Conservation (phyloP, 768 basidiomycete genomes). For the Gloeostereum incarnatum region DNA sequence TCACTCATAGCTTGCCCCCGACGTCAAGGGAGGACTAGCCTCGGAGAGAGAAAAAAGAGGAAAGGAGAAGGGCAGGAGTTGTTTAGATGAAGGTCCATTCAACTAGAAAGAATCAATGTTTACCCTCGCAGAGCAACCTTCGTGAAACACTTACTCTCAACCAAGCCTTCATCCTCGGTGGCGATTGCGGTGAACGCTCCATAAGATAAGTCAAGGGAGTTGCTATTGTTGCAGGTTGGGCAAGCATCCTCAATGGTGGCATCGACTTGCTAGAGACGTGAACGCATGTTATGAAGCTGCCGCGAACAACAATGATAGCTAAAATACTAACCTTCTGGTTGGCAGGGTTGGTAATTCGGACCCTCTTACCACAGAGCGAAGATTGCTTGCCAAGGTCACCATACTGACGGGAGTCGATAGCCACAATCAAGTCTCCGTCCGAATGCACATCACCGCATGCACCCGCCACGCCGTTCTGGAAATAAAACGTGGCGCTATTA, state of each 20-base stretch:
- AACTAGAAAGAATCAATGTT: slow-evolving; percentile 18
- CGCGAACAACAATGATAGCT: not conserved
- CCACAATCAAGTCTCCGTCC: slow-evolving; percentile 54
- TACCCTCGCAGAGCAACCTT: slow-evolving; percentile 54
- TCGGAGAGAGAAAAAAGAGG: slow-evolving; percentile 2
- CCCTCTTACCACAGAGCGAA: slow-evolving; percentile 51
- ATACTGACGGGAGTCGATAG: slow-evolving; percentile 50
- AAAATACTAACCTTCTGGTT: slow-evolving; percentile 36
- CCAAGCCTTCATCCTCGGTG: slow-evolving; percentile 34
- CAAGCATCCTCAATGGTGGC: slow-evolving; percentile 75
- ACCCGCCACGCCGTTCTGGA: slow-evolving; percentile 65
- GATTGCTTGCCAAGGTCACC: slow-evolving; percentile 37
- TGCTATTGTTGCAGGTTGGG: slow-evolving; percentile 58
- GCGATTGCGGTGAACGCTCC: slow-evolving; percentile 59
- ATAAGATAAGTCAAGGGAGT: slow-evolving; percentile 70
- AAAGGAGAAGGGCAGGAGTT: slow-evolving; percentile 2
- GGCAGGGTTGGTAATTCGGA: slow-evolving; percentile 53
- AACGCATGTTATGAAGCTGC: slow-evolving; percentile 4
- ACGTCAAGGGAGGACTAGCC: not conserved
- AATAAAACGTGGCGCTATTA: slow-evolving; percentile 54
- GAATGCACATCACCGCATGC: slow-evolving; percentile 57
- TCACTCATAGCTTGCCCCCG: slow-evolving; percentile 2
- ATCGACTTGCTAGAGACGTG: slow-evolving; percentile 27
- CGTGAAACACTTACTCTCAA: slow-evolving; percentile 49
- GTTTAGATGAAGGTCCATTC: slow-evolving; percentile 12